Evolutionary conservation across 2,329 filamentous ascomycete species (phyloP), one percentile per base, ranked within the genome.

Genomic region (Sporothrix humicola): DNA sequence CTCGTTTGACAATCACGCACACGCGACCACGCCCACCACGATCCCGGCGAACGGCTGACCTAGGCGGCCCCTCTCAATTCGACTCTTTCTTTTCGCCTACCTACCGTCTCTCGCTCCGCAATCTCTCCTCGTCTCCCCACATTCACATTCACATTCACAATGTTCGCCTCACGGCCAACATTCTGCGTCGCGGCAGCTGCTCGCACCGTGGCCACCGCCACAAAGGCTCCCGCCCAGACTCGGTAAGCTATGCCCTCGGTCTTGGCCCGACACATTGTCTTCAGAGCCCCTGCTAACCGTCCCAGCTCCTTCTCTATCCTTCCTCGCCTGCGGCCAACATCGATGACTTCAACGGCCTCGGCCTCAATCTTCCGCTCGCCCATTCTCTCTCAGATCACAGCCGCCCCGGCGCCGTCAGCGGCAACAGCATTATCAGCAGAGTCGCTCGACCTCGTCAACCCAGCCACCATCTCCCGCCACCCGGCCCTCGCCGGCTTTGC

Each of bases 401-500:
- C 46, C 20, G 31, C 70, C 6, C 31, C 72, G 15, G 15, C 73
- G 17, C 48, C 59, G 3, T 76, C 77, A 59, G 56, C 76, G 6
- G 20, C 78, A 44, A 63, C 77, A 4, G 71, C 76, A 23, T 71
- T 77, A 0, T 72, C 69, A 10, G 56, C 59, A 2, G 31, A 37
- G 75, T 74, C 31, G 75, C 74, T 37, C 42, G 87, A 89, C 75
- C 74, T 88, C 23, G 83, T 89, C 12, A 81, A 85, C 31, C 79
- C 79, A 71, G 77, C 81, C 13, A 79, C 85, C 74, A 83, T 90
- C 76, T 85, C 87, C 13, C 79, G 85, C 42, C 85, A 89, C 79
- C 88, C 88, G 44, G 85, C 86, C 9, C 80, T 89, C n/a, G 80
- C 79, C 5, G 84, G 81, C 66, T 20, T 75, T 6, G 76, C 81